Evolutionary conservation across 306 rosid genomes (phyloP).

Genomic region (Pueraria montana): DNA sequence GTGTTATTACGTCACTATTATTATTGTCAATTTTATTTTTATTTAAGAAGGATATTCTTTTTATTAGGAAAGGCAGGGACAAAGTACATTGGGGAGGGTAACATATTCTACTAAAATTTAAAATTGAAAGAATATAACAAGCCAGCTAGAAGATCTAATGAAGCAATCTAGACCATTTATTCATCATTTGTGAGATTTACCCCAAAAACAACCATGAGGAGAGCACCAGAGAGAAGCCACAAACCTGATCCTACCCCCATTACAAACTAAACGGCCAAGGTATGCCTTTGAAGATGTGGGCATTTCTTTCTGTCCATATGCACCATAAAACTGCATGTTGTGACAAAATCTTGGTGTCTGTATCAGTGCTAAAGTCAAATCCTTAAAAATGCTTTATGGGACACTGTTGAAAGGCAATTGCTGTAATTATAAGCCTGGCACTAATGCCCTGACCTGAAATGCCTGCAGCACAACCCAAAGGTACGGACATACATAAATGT

Average conservation of each 20-base stretch:
- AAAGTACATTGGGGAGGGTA: constrained; percentile 5
- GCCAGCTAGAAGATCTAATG: constrained; percentile 7
- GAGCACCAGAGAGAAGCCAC: neutral
- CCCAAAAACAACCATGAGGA: constrained; percentile 14
- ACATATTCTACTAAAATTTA: neutral
- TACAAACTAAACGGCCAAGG: neutral
- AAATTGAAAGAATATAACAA: neutral
- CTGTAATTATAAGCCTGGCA: constrained; percentile 6
- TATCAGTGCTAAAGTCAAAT: neutral
- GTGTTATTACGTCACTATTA: neutral
- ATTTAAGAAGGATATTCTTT: neutral
- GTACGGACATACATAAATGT: neutral
- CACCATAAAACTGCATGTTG: neutral
- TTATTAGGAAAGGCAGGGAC: neutral
- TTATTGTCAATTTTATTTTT: neutral
- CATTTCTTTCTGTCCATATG: neutral
- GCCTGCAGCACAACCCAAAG: constrained; percentile 20
- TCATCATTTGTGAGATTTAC: neutral
- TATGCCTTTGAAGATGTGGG: neutral
- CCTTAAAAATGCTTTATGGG: constrained; percentile 13
- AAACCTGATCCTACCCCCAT: neutral
- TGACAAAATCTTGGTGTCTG: neutral
- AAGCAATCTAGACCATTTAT: constrained; percentile 27
- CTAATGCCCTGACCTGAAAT: constrained; percentile 31
- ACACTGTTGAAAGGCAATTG: constrained; percentile 3